Percentiles rank a stretch among this genome's conserved stretches.
Conservation (phyloP, 306 rosid genomes). For the Cicer judaicum region DNA sequence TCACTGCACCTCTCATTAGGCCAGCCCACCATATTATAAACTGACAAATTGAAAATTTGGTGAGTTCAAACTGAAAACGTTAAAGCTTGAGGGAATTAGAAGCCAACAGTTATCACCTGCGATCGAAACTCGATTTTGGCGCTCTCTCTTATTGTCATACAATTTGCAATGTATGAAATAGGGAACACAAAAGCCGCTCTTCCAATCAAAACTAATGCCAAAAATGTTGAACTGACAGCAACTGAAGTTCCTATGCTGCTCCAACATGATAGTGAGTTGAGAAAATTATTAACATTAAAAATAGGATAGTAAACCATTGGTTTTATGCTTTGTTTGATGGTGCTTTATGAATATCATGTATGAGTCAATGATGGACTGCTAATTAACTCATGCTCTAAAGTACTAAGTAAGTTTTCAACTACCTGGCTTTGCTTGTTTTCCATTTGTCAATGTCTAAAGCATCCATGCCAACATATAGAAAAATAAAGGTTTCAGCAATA, state of each 20-base stretch:
- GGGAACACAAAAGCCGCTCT: conserved; percentile 92
- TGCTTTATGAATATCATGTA: too few relatives aligned
- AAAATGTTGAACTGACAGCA: conserved; percentile 70
- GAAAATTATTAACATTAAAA: conserved; percentile 20
- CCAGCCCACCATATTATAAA: conserved; percentile 98
- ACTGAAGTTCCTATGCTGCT: conserved; percentile 71
- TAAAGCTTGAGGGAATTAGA: conserved; percentile 19
- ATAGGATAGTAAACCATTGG: background rate
- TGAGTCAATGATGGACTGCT: too few relatives aligned
- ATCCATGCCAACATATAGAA: conserved; percentile 90
- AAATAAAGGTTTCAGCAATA: conserved; percentile 82
- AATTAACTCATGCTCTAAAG: background rate
- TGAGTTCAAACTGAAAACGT: conserved; percentile 30
- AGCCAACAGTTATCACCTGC: conserved; percentile 57
- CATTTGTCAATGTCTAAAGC: conserved; percentile 78
- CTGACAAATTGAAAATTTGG: conserved; percentile 51
- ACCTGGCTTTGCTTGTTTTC: conserved; percentile 72
- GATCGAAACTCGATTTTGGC: conserved; percentile 58
- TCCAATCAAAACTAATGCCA: conserved; percentile 73
- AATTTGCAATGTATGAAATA: conserved; percentile 64
- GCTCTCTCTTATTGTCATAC: conserved; percentile 49
- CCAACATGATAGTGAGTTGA: conserved; percentile 6
- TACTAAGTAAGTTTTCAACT: conserved; percentile 23
- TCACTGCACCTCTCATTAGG: conserved; percentile 87
- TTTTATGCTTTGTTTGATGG: too few relatives aligned